Evolutionary conservation across 768 basidiomycete species (phyloP).

Genomic region (Lyophyllum atratum): DNA sequence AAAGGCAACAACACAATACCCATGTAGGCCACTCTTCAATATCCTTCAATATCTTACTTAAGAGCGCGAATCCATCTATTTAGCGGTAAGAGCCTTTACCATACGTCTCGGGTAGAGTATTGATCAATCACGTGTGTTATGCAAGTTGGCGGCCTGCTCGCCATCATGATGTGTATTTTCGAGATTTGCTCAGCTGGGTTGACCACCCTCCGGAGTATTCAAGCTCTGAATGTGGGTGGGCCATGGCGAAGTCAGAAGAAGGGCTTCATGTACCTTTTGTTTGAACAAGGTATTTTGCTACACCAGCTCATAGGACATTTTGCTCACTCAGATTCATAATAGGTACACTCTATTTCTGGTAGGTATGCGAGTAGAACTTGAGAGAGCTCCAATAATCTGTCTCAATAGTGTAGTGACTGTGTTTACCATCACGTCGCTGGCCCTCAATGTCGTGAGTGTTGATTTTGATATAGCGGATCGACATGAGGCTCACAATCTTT

Average conservation of each 20-base stretch:
- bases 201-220: constrained; percentile 23
- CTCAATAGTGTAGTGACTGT: constrained; percentile 21
- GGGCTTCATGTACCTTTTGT: constrained; percentile 22
- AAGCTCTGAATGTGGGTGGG: constrained; percentile 22
- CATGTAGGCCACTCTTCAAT: constrained; percentile 3
- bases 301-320: neutral
- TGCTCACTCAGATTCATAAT: neutral
- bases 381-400: neutral
- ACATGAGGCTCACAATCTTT: neutral
- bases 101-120: neutral
- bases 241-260: constrained; percentile 15
- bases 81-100: too few relatives aligned
- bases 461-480: neutral
- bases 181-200: constrained; percentile 26
- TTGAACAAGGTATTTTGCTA: constrained; percentile 25
- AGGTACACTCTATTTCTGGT: constrained; percentile 33
- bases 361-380: neutral
- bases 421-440: constrained; percentile 25
- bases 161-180: constrained; percentile 29
- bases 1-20: constrained; percentile 4
- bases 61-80: too few relatives aligned
- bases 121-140: neutral
- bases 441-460: constrained; percentile 25
- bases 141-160: constrained; percentile 25
- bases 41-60: neutral